Conservation (phyloP, 352 stramenopile genomes). For the Phytophthora idaei region DNA sequence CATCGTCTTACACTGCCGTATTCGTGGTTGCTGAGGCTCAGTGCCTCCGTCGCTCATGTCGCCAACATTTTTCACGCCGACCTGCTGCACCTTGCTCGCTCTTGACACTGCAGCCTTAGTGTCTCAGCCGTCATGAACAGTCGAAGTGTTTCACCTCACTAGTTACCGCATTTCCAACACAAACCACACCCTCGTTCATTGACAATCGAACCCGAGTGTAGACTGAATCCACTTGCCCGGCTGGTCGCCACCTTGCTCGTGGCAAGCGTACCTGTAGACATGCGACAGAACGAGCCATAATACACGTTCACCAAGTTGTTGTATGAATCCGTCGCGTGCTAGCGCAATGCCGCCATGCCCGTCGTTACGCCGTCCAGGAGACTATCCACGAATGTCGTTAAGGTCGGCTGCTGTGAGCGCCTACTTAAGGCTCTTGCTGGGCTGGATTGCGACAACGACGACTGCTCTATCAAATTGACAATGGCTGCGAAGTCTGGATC, state of each 20-base stretch:
- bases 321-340: constrained; percentile 66
- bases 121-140: neutral
- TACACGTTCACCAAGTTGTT: constrained; percentile 80
- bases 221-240: constrained; percentile 51
- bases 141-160: neutral
- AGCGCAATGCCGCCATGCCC: constrained; percentile 36
- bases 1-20: constrained; percentile 4
- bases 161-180: constrained; percentile 1
- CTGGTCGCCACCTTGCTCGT: constrained; percentile 86
- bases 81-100: neutral
- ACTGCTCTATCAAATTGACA: constrained; percentile 22
- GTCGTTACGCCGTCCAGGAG: constrained; percentile 19
- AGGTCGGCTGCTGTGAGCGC: constrained; percentile 19
- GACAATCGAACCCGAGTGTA: constrained; percentile 47
- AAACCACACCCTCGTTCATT: constrained; percentile 23
- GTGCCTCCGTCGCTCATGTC: neutral
- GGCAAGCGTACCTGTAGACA: constrained; percentile 93
- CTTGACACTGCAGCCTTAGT: neutral
- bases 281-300: constrained; percentile 86
- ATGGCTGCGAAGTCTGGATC: constrained; percentile 22
- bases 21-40: neutral
- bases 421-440: constrained; percentile 44
- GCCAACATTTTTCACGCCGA: neutral
- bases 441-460: constrained; percentile 20
- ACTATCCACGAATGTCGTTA: neutral